Evolutionary conservation across 2,329 filamentous ascomycete genomes (phyloP), one percentile per base, ranked within the genome.

Genomic region (Beauveria sp.): DNA sequence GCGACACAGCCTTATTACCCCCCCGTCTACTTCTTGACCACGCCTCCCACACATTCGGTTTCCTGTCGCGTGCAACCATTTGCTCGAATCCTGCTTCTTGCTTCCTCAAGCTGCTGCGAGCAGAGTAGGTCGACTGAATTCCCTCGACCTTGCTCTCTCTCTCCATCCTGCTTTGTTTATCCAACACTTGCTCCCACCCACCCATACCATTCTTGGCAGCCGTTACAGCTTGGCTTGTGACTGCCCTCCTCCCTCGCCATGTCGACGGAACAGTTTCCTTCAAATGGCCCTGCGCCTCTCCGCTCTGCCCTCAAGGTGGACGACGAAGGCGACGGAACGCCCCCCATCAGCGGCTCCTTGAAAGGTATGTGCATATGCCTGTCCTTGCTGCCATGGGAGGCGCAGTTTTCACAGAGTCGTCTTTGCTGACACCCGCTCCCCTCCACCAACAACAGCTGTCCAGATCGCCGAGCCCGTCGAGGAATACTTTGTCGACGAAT

Each of bases 401-500:
- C 42, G 16, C 24, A 20, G n/a, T 18, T 16, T 22, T 5, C 7
- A 9, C 24, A 12, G 2, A 20, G 7, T 2, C 20, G 5, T n/a
- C 40, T 38, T 49, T 45, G n/a, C 49, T 53, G 40, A 20, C 40
- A 9, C 26, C 38, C 20, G 20, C 2, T 40, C 8, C 26, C 40
- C 26, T n/a, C 38, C 24, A 12, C 28, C 18, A 9, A 28, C n/a
- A 51, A 53, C 62, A 74, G 83, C 82, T 62, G 83, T 86, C 60
- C 82, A 85, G 68, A 86, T 86, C 63, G 79, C 82, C 52, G 83
- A 85, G 66, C 81, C 82, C 20, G 70, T 69, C 22, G 68, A 70
- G 42, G 74, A 75, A 52, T 62, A 67, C 9, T 66, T 68, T 38
- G 65, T 70, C 42, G 61, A 60, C 40, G 74, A 75, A 18, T 71